Evolutionary conservation across 2,329 filamentous ascomycete species (phyloP).

Genomic region (Alternaria sp.): DNA sequence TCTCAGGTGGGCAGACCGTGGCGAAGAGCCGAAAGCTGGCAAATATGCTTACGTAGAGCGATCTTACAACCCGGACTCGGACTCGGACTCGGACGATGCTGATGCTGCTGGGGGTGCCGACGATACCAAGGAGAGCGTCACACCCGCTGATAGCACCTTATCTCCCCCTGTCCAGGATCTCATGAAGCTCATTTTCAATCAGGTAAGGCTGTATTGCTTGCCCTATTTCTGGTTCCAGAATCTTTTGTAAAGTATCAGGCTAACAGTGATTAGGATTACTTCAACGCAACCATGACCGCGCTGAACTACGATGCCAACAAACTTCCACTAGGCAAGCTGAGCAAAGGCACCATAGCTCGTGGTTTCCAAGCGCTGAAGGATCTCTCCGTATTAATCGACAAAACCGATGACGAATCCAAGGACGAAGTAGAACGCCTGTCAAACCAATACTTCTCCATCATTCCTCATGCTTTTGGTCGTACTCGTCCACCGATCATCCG

Average conservation of each 20-base stretch:
- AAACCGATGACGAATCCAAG: conserved; percentile 58
- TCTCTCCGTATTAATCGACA: conserved; percentile 71
- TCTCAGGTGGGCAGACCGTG: conserved; percentile 60
- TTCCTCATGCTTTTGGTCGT: conserved; percentile 83
- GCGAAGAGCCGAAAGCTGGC: conserved; percentile 63
- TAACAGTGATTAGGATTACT: conserved; percentile 59
- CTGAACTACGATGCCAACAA: conserved; percentile 79
- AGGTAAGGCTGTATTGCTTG: conserved; percentile 34
- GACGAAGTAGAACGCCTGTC: conserved; percentile 70
- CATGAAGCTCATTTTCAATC: conserved; percentile 85
- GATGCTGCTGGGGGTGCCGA: conserved; percentile 12
- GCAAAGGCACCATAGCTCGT: conserved; percentile 75
- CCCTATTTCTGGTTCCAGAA: not conserved
- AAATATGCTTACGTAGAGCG: conserved; percentile 84
- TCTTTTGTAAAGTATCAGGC: not conserved
- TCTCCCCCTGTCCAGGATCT: conserved; percentile 69
- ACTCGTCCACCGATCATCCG: conserved; percentile 74
- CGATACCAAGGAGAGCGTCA: conserved; percentile 42
- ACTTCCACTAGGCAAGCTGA: conserved; percentile 83
- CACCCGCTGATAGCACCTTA: conserved; percentile 61
- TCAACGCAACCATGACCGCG: conserved; percentile 70
- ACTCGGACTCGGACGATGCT: conserved; percentile 50
- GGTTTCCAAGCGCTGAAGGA: conserved; percentile 82
- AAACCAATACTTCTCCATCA: conserved; percentile 80
- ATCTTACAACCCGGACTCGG: conserved; percentile 74